Evolutionary conservation across 148 eudicot genomes (phyloP).

Genomic region (Silene conica): DNA sequence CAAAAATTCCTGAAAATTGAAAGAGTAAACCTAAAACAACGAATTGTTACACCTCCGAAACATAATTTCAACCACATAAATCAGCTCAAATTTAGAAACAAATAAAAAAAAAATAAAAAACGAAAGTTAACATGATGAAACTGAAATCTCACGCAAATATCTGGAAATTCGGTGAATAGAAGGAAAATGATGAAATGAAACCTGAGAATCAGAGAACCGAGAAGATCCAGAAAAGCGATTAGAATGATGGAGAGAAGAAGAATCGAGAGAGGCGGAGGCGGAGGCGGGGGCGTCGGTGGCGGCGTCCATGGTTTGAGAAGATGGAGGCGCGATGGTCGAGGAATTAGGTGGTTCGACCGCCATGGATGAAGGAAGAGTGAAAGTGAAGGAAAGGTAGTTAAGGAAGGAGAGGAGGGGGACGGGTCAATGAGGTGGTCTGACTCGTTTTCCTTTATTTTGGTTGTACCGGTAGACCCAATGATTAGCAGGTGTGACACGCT

Average conservation of each 20-base stretch:
- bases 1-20: not conserved
- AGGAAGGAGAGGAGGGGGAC: no score
- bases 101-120: not conserved
- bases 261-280: conserved; percentile 1
- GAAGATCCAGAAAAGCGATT: conserved; percentile 17
- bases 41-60: not conserved
- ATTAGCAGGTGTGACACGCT: no score
- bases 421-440: no score
- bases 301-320: conserved; percentile 30
- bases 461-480: no score
- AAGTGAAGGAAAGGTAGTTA: conserved; percentile 13
- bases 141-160: not conserved
- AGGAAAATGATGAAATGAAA: not conserved
- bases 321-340: conserved; percentile 20
- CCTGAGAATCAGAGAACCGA: conserved; percentile 21
- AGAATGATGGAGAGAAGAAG: conserved; percentile 12
- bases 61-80: not conserved
- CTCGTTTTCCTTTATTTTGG: no score
- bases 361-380: conserved; percentile 22
- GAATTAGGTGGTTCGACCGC: conserved; percentile 25
- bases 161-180: no score
- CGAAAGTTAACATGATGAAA: not conserved
- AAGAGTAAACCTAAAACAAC: not conserved
- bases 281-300: conserved; percentile 11
- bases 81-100: not conserved